phyloP scores from a whole-genome alignment of 148 eudicot species.

The Silene latifolia region DNA sequence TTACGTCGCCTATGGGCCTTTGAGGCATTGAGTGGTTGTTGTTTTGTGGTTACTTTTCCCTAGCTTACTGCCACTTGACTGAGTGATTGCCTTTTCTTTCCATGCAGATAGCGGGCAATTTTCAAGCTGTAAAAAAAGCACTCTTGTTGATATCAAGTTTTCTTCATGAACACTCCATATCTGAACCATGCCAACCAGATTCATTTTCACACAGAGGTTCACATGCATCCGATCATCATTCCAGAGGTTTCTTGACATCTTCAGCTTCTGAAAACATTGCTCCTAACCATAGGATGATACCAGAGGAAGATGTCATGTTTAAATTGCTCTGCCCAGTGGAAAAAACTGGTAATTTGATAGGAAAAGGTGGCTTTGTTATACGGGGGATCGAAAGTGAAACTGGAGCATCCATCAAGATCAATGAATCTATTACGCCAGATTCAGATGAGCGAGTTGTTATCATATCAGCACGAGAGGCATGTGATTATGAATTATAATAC shows the following conservation, averaged over 20 bases:
- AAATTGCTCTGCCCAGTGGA: slow-evolving; percentile 45
- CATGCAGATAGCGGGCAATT: slow-evolving; percentile 48
- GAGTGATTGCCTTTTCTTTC: not conserved
- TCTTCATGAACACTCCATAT: slow-evolving; percentile 48
- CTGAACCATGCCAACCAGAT: slow-evolving; percentile 31
- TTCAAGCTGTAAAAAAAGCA: slow-evolving; percentile 50
- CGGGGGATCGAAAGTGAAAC: slow-evolving; percentile 46
- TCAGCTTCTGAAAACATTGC: slow-evolving; percentile 37
- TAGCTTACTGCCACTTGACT: not conserved
- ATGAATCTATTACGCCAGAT: slow-evolving; percentile 40
- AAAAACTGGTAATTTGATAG: slow-evolving; percentile 54
- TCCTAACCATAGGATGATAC: slow-evolving; percentile 37
- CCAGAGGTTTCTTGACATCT: slow-evolving; percentile 29
- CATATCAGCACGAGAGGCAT: slow-evolving; percentile 60
- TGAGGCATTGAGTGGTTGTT: not conserved
- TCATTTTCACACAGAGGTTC: slow-evolving; percentile 23
- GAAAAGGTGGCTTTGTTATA: slow-evolving; percentile 52
- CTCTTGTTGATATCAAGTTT: slow-evolving; percentile 50
- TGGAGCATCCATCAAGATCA: slow-evolving; percentile 57
- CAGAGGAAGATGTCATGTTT: slow-evolving; percentile 54
- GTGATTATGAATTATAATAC: slow-evolving; percentile 12
- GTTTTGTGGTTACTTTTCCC: not conserved
- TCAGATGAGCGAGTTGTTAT: slow-evolving; percentile 50
- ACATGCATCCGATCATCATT: slow-evolving; percentile 27
- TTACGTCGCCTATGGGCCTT: not conserved